Evolutionary conservation across 2,329 filamentous ascomycete genomes (phyloP).

Genomic region (Cercospora sojina): DNA sequence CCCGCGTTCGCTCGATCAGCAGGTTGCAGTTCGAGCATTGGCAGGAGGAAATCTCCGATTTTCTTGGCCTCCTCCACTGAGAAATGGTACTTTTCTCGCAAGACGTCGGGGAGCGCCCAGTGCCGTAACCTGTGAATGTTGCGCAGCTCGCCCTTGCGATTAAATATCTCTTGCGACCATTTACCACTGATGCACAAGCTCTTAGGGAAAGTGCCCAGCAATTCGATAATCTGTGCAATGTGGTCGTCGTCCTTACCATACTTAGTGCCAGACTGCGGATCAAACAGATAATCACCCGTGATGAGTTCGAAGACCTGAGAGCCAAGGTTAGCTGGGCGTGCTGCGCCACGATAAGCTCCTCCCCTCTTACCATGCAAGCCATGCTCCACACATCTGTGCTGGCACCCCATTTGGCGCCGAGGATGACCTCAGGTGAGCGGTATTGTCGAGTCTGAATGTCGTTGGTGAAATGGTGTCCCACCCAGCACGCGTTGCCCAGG

Average conservation of each 20-base stretch:
- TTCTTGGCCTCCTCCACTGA: slow-evolving; percentile 74
- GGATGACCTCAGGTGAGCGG: slow-evolving; percentile 91
- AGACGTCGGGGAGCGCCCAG: slow-evolving; percentile 90
- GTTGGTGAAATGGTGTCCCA: slow-evolving; percentile 97
- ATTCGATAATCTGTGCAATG: slow-evolving; percentile 97
- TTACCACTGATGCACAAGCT: slow-evolving; percentile 88
- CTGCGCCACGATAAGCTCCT: background rate
- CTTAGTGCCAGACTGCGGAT: slow-evolving; percentile 96
- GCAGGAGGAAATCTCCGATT: slow-evolving; percentile 78
- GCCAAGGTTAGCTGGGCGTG: slow-evolving; percentile 15
- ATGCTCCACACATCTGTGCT: slow-evolving; percentile 99
- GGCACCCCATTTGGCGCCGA: slow-evolving; percentile 97
- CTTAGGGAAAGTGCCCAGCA: slow-evolving; percentile 90
- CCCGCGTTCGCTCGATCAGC: slow-evolving; percentile 91
- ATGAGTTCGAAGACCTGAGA: slow-evolving; percentile 90
- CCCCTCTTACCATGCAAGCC: slow-evolving; percentile 82
- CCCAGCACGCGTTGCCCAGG: slow-evolving; percentile 97
- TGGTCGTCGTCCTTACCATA: slow-evolving; percentile 99
- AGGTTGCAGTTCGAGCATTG: slow-evolving; percentile 87
- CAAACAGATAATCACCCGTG: slow-evolving; percentile 96
- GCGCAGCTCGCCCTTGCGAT: slow-evolving; percentile 91
- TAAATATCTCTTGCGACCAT: slow-evolving; percentile 99
- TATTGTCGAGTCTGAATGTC: slow-evolving; percentile 99
- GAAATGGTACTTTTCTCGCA: slow-evolving; percentile 97
- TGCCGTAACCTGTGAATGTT: slow-evolving; percentile 96